A percentile compares a stretch with the other conserved stretches of the same genome.
Conservation (phyloP, 202 grass and related monocot genomes). For the Brachypodium distachyon region DNA sequence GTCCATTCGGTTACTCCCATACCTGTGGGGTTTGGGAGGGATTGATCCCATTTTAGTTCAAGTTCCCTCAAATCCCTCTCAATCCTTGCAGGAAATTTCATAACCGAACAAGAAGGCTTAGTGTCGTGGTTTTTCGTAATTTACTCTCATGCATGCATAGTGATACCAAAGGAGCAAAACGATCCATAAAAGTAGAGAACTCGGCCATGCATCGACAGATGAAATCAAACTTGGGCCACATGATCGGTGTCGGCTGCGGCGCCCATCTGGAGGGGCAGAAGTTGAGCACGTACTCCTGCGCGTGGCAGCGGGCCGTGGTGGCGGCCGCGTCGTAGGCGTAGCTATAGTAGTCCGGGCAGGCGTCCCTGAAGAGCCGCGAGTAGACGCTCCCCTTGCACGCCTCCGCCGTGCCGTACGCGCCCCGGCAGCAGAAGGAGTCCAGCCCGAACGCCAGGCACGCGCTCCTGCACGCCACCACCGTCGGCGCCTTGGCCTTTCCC, state of each 20-base stretch:
- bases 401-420: conserved; percentile 53
- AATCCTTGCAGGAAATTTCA: no score
- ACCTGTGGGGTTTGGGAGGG: no score
- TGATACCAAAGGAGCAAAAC: no score
- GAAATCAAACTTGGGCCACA: conserved; percentile 24
- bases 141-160: no score
- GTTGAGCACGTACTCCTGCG: conserved; percentile 49
- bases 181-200: no score
- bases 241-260: not conserved
- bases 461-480: conserved; percentile 81
- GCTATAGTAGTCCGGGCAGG: conserved; percentile 68
- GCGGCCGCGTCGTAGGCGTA: conserved; percentile 69
- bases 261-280: conserved; percentile 71
- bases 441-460: conserved; percentile 70
- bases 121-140: no score
- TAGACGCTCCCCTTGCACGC: conserved; percentile 57
- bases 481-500: not conserved
- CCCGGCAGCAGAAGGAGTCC: conserved; percentile 76
- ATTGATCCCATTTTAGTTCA: no score
- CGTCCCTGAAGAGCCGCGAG: conserved; percentile 72
- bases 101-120: no score
- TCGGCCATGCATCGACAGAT: no score
- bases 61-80: no score
- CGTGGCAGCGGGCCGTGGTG: conserved; percentile 43
- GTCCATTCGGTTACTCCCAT: no score